Evolutionary conservation across 768 basidiomycete species (phyloP).

Genomic region (Mycena vitilis): DNA sequence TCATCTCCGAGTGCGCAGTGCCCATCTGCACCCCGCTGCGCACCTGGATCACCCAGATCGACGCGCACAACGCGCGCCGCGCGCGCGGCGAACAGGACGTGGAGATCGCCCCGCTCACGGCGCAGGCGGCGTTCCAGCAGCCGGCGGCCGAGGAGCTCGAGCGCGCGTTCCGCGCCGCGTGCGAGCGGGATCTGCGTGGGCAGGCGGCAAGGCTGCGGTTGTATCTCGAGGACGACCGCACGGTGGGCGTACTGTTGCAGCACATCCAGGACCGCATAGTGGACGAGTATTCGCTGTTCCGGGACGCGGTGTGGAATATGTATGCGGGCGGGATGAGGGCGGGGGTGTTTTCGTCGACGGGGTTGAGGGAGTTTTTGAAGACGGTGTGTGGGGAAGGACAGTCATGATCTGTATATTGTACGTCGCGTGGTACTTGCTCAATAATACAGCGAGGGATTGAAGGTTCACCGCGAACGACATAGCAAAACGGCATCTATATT

Average conservation of each 20-base stretch:
- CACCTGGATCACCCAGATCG: constrained; percentile 70
- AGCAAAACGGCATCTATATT: background rate
- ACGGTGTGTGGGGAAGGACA: constrained; percentile 44
- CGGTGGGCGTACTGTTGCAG: constrained; percentile 80
- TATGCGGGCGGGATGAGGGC: constrained; percentile 51
- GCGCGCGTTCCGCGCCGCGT: constrained; percentile 63
- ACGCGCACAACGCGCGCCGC: constrained; percentile 35
- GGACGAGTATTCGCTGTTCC: constrained; percentile 80
- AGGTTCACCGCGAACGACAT: background rate
- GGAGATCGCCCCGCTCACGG: constrained; percentile 42
- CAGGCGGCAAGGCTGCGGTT: constrained; percentile 70
- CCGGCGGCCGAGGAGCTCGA: constrained; percentile 62
- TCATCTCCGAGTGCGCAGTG: constrained; percentile 74
- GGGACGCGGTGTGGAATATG: constrained; percentile 68
- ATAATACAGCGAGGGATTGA: no score
- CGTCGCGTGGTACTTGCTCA: background rate
- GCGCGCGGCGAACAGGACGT: constrained; percentile 32
- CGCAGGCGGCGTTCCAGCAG: constrained; percentile 64
- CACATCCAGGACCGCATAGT: constrained; percentile 82
- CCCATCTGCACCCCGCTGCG: constrained; percentile 70
- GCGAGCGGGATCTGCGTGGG: constrained; percentile 66
- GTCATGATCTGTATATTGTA: background rate
- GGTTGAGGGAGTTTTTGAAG: constrained; percentile 53
- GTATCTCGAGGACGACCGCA: constrained; percentile 86
- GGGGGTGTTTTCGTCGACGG: constrained; percentile 47